Evolutionary conservation across 139 green algal species (phyloP), one percentile per base, ranked within the genome.

Genomic region (Deuterostichococcus epilithicus): DNA sequence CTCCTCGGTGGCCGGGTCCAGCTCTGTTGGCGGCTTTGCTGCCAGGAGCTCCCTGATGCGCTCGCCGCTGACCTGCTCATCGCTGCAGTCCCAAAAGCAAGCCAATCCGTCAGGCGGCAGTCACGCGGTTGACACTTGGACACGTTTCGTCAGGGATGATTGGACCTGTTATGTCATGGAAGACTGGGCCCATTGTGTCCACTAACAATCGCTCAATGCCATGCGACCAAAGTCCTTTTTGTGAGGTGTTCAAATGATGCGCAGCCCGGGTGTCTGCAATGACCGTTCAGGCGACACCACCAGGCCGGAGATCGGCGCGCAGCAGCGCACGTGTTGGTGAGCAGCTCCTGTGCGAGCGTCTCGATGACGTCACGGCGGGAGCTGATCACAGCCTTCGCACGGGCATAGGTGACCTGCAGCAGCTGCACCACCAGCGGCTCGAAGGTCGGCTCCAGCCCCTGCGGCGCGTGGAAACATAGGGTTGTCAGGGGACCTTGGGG

Each of bases 351-450:
- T 28, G 34, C 32, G 34, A 58, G 33, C 26, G 18, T 44, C 6
- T 15, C 42, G n/a, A 34, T 47, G 10, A 34, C 25, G 23, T 47
- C 20, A 69, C n/a, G 39, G 67, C 23, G n/a, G 35, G 76, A 59
- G 47, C 45, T 37, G 32, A 84, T 71, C 25, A 87, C 33, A 18
- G 44, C 76, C 39, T 72, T 32, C 15, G 84, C 75, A 1, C 45
- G 52, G 26, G 69, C 39, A 74, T 89, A 88, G 4, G 86, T 86
- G 15, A 71, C 77, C 10, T 63, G 63, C 69, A 88, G 86, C 78
- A 92, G 79, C 72, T 79, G 74, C 35, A 86, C 65, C 5, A 72
- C 44, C n/a, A 74, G 63, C 26, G 26, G 10, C 66, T 84, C 78
- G 33, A 81, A 80, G 26, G 38, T 60, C n/a, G 35, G 18, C 42